phyloP scores from a whole-genome alignment of 352 stramenopile species.

The Phytophthora cajani region DNA sequence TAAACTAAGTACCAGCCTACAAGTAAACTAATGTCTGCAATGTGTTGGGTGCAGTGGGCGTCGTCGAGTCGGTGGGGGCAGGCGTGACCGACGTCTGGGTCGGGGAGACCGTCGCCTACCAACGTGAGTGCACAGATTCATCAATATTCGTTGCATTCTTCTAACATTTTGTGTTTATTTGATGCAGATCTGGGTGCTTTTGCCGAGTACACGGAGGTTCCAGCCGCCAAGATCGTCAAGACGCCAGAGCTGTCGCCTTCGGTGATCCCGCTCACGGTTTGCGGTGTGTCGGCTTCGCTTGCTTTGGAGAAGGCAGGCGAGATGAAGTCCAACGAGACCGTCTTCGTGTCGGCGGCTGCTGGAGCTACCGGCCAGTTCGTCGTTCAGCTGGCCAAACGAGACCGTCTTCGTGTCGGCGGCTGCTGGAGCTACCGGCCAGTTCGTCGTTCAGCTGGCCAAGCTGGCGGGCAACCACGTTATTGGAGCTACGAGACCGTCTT shows the following conservation, averaged over 20 bases:
- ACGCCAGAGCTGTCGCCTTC: conserved; percentile 28
- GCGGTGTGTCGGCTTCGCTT: conserved; percentile 51
- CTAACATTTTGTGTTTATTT: conserved; percentile 1
- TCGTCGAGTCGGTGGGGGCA: conserved; percentile 47
- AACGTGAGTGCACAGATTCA: conserved; percentile 27
- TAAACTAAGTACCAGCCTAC: neutral
- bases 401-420: conserved; percentile 51
- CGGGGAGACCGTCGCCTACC: conserved; percentile 48
- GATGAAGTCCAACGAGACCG: conserved; percentile 46
- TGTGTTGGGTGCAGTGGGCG: conserved; percentile 33
- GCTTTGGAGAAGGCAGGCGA: conserved; percentile 62
- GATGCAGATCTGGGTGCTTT: conserved; percentile 55
- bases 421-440: conserved; percentile 74
- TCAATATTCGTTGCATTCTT: neutral
- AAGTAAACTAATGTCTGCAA: neutral
- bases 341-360: conserved; percentile 42
- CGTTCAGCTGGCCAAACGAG: conserved; percentile 83
- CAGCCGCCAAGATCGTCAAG: conserved; percentile 36
- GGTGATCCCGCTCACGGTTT: conserved; percentile 48
- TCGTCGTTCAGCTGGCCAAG: conserved; percentile 83
- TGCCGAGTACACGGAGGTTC: conserved; percentile 56
- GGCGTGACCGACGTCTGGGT: conserved; percentile 48
- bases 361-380: conserved; percentile 83
- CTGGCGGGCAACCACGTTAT: conserved; percentile 66
- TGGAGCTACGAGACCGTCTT: conserved; percentile 54